phyloP scores from a whole-genome alignment of 805 yeast species.

The Saturnispora zaruensis region DNA sequence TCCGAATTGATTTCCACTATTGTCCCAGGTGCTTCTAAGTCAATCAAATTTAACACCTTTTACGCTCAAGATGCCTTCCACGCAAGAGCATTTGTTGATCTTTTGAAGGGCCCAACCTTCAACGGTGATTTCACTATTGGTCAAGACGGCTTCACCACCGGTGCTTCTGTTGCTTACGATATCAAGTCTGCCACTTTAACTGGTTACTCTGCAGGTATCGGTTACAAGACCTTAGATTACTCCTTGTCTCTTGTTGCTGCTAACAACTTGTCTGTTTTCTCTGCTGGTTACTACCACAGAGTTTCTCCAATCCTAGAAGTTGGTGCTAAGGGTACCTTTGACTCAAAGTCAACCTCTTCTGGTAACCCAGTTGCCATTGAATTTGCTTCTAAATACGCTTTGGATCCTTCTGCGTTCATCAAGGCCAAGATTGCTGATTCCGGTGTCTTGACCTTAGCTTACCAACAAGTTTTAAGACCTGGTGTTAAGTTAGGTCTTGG shows the following conservation, averaged over 20 bases:
- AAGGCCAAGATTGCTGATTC: constrained; percentile 96
- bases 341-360: constrained; percentile 66
- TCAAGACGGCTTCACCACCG: constrained; percentile 93
- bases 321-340: constrained; percentile 97
- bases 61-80: constrained; percentile 89
- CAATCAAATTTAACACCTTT: constrained; percentile 82
- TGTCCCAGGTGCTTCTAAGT: constrained; percentile 78
- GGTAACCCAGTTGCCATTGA: constrained; percentile 81
- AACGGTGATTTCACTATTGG: constrained; percentile 92
- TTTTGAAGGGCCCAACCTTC: constrained; percentile 91
- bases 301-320: constrained; percentile 88
- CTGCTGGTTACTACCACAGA: constrained; percentile 96
- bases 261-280: constrained; percentile 77
- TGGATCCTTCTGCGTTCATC: constrained; percentile 82
- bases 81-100: constrained; percentile 91
- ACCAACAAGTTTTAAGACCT: constrained; percentile 90
- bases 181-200: constrained; percentile 86
- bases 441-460: constrained; percentile 87
- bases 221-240: constrained; percentile 85
- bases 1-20: constrained; percentile 83
- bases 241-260: constrained; percentile 77
- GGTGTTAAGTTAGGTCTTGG: constrained; percentile 97
- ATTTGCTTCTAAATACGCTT: constrained; percentile 89
- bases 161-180: constrained; percentile 96
- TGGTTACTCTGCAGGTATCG: constrained; percentile 88